phyloP scores from a whole-genome alignment of 192 early-diverging fungal species.

The Jimgerdemannia lactiflua region DNA sequence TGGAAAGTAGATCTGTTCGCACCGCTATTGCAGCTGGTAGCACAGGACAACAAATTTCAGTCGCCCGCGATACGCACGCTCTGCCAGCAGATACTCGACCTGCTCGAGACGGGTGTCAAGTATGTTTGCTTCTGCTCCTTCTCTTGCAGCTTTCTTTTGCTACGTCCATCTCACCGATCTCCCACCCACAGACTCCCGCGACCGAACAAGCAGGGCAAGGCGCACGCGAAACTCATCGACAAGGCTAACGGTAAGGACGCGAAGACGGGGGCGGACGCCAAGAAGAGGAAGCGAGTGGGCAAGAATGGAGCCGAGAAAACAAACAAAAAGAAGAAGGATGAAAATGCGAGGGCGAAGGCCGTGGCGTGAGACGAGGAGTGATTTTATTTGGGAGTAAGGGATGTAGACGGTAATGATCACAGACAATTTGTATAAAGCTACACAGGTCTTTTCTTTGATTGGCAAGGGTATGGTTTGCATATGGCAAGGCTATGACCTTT shows the following conservation, averaged over 20 bases:
- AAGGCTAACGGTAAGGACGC: slow-evolving; percentile 25
- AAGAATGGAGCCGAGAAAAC: not conserved
- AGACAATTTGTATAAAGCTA: too few relatives aligned
- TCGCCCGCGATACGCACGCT: slow-evolving; percentile 34
- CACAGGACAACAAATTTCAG: slow-evolving; percentile 28
- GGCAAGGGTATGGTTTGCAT: too few relatives aligned
- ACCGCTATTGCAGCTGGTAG: slow-evolving; percentile 26
- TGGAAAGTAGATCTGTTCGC: slow-evolving; percentile 31
- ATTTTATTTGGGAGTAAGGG: too few relatives aligned
- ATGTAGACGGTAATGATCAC: too few relatives aligned
- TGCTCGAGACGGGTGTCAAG: slow-evolving; percentile 39
- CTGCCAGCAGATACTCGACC: slow-evolving; percentile 29
- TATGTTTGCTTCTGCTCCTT: slow-evolving; percentile 7
- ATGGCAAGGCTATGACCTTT: too few relatives aligned
- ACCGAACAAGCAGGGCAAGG: slow-evolving; percentile 20
- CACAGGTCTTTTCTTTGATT: too few relatives aligned
- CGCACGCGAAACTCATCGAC: slow-evolving; percentile 28
- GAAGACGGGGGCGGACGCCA: slow-evolving; percentile 31
- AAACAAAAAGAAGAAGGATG: not conserved
- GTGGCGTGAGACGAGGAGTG: not conserved
- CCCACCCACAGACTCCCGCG: not conserved
- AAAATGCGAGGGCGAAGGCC: not conserved
- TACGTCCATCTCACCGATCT: not conserved
- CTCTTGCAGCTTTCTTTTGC: slow-evolving; percentile 6
- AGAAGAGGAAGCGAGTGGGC: slow-evolving; percentile 30